These are phyloP conservation scores for Saccharum hybrid DNA, from an alignment of 202 grass and related monocot species.

Conservation along the genomic window DNA sequence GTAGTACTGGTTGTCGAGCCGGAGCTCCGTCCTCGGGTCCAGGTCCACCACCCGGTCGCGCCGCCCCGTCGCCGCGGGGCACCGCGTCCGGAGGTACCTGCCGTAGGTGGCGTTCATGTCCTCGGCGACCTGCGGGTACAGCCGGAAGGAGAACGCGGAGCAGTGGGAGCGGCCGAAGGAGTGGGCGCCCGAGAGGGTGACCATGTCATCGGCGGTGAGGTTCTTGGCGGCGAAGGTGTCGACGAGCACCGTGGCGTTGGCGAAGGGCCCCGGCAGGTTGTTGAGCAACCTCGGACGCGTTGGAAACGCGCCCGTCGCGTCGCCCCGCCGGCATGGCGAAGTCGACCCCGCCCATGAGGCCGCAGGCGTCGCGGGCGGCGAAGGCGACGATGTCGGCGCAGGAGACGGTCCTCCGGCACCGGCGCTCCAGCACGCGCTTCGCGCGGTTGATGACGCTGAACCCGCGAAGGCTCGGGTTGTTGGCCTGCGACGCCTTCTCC, in stretches of 20 bases:
- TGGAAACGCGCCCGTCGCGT: slow-evolving; percentile 55
- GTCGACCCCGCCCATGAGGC: slow-evolving; percentile 42
- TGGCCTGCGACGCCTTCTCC: slow-evolving; percentile 55
- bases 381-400: slow-evolving; percentile 63
- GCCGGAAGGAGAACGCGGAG: slow-evolving; percentile 49
- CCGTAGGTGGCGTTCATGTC: slow-evolving; percentile 52
- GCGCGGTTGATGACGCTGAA: slow-evolving; percentile 53
- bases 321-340: slow-evolving; percentile 53
- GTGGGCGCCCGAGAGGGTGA: slow-evolving; percentile 65
- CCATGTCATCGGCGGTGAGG: slow-evolving; percentile 62
- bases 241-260: slow-evolving; percentile 23
- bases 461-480: slow-evolving; percentile 47
- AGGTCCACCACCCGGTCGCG: slow-evolving; percentile 40
- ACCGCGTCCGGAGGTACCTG: slow-evolving; percentile 22
- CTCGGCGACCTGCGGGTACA: slow-evolving; percentile 45
- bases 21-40: slow-evolving; percentile 34
- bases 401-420: slow-evolving; percentile 46
- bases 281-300: slow-evolving; percentile 32
- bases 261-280: slow-evolving; percentile 51
- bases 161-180: slow-evolving; percentile 65
- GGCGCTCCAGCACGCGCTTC: slow-evolving; percentile 47
- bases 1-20: slow-evolving; percentile 73
- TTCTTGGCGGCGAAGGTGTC: slow-evolving; percentile 52
- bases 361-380: slow-evolving; percentile 49
- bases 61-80: slow-evolving; percentile 42